A percentile compares a stretch with the other conserved stretches of the same genome.
These are phyloP conservation scores for Piloderma croceum DNA, from an alignment of 768 basidiomycete genomes.

Conservation along the genomic window DNA sequence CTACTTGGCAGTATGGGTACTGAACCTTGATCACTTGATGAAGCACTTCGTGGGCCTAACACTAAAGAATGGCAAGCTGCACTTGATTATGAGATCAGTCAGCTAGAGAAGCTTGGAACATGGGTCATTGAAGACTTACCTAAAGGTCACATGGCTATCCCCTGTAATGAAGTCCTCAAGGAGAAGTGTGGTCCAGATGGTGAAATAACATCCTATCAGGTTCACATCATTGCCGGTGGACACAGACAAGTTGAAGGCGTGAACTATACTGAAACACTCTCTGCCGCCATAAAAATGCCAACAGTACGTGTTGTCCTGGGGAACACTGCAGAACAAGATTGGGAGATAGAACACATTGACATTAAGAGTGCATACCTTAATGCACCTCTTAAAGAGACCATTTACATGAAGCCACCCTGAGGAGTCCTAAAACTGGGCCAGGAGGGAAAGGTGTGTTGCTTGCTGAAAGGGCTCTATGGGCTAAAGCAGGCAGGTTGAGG, in stretches of 20 bases:
- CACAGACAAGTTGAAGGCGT: conserved; percentile 26
- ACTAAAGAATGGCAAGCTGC: too few species aligned
- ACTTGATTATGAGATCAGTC: too few species aligned
- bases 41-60: conserved; percentile 1
- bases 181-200: conserved; percentile 17
- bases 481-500: too few species aligned
- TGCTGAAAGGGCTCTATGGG: too few species aligned
- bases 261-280: conserved; percentile 30
- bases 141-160: too few species aligned
- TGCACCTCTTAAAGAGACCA: too few species aligned
- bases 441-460: conserved; percentile 13
- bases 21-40: too few species aligned
- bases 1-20: too few species aligned
- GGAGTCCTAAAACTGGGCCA: conserved; percentile 11
- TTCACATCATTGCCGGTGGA: conserved; percentile 34
- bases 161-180: neutral
- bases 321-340: neutral
- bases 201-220: conserved; percentile 18
- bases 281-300: conserved; percentile 19
- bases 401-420: conserved; percentile 18
- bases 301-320: conserved; percentile 19
- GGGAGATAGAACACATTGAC: conserved; percentile 23
- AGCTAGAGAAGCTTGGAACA: conserved; percentile 11
- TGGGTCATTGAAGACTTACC: conserved; percentile 18
- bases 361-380: too few species aligned